phyloP scores from a whole-genome alignment of 345 rosid species.

The Euclidium syriacum region DNA sequence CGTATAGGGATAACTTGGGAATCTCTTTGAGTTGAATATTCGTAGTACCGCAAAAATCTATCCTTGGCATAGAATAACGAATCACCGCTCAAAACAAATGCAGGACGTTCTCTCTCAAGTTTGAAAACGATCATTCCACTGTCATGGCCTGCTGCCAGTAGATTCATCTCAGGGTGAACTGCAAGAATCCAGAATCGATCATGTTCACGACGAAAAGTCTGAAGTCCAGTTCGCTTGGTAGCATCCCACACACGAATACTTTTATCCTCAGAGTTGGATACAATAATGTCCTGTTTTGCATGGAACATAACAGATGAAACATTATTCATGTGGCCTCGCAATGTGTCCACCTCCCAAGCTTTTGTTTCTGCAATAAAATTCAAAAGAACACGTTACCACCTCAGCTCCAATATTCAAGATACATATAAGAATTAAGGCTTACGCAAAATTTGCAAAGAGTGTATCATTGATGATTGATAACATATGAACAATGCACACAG shows the following conservation, averaged over 20 bases:
- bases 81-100: constrained; percentile 80
- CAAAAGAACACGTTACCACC: neutral
- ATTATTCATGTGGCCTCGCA: constrained; percentile 89
- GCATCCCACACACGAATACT: constrained; percentile 94
- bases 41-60: constrained; percentile 71
- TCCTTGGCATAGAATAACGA: constrained; percentile 72
- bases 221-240: constrained; percentile 81
- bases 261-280: constrained; percentile 84
- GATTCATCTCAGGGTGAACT: constrained; percentile 87
- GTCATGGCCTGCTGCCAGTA: constrained; percentile 95
- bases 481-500: neutral
- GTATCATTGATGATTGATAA: neutral
- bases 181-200: constrained; percentile 88
- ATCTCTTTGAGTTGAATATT: constrained; percentile 70
- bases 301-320: constrained; percentile 90
- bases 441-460: neutral
- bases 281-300: constrained; percentile 85
- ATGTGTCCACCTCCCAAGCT: constrained; percentile 95
- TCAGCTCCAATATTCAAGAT: neutral
- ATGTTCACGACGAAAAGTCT: constrained; percentile 84
- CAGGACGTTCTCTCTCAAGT: constrained; percentile 91
- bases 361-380: constrained; percentile 65
- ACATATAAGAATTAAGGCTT: too few relatives aligned
- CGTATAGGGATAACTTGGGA: constrained; percentile 80
- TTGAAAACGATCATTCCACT: constrained; percentile 93